These are phyloP conservation scores for Claviceps sp. DNA, from an alignment of 2,329 filamentous ascomycete species.

Conservation along the genomic window DNA sequence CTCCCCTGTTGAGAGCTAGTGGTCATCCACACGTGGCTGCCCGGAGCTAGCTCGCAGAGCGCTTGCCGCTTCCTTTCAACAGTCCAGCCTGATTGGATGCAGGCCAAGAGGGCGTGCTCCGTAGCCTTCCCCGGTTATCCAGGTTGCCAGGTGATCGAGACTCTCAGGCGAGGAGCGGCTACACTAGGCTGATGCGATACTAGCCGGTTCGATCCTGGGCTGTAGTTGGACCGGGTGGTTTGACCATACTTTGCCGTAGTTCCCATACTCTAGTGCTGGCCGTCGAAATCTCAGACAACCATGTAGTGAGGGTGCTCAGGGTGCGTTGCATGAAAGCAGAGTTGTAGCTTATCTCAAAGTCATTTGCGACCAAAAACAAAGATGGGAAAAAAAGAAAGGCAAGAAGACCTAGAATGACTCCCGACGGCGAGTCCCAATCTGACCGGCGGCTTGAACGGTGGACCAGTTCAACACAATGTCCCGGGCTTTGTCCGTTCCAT, in stretches of 20 bases:
- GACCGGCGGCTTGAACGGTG: no score
- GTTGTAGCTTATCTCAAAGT: neutral
- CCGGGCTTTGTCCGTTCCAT: no score
- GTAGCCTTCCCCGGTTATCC: neutral
- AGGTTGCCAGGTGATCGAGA: neutral
- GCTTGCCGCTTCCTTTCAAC: neutral
- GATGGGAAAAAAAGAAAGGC: no score
- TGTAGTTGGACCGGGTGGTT: neutral
- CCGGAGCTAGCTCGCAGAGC: slow-evolving; percentile 9
- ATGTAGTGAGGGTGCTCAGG: no score
- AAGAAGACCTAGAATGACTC: no score
- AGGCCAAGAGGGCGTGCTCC: neutral
- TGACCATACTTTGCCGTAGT: neutral
- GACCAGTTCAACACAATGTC: no score
- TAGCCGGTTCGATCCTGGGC: neutral
- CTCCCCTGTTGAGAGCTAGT: neutral
- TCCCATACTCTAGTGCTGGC: neutral
- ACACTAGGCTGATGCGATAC: neutral
- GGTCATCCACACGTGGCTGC: slow-evolving; percentile 10
- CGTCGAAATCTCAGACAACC: neutral
- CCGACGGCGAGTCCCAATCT: no score
- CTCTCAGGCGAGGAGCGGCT: neutral
- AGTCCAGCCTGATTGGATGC: neutral
- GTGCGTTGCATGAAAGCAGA: neutral
- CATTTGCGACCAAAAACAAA: neutral